Evolutionary conservation across 345 rosid genomes (phyloP), one percentile per base, ranked within the genome.

Genomic region (Syzygium oleosum): DNA sequence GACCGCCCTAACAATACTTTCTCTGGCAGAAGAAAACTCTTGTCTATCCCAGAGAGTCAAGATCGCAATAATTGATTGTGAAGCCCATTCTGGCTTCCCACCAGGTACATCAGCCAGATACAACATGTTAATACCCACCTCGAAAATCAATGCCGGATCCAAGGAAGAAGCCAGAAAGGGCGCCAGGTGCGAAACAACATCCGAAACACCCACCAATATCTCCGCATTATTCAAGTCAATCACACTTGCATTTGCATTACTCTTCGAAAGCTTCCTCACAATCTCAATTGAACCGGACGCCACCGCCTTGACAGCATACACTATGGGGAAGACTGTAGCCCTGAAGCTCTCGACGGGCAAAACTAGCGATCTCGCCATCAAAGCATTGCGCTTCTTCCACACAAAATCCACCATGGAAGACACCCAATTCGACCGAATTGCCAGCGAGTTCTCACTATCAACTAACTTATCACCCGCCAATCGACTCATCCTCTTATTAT

Each of bases 31-130:
- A 53, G 98, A 95, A 89, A 97, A 97, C 92, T 97, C 99, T 91
- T 97, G 99, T 84, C 99, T 93, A 89, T 97, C 99, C 99, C 99
- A 97, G 29, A 97, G 99, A 13, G 98, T 97, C 93, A 97, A 93
- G 86, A 96, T 93, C 9, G 99, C 99, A 84, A 95, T 96, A 88
- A 94, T 96, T 38, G 99, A 97, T 91, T 92, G 97, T 22, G 99
- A 94, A 88, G 99, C 99, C 99, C 99, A 97, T 91, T 97, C 99
- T 0, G 99, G 97, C 93, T 96, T 97, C 90, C 99, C 99, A 80
- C 99, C 99, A 49, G 98, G 96, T 87, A 96, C 99, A 92, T 97
- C 99, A 49, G 99, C 99, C 92, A 97, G 92, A 91, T 95, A 94
- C 89, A 96, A 90, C 99, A 96, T 95, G 91, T 96, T 96, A 86